phyloP scores from a whole-genome alignment of 2,329 filamentous ascomycete genomes.

The Xylaria hypoxylon region DNA sequence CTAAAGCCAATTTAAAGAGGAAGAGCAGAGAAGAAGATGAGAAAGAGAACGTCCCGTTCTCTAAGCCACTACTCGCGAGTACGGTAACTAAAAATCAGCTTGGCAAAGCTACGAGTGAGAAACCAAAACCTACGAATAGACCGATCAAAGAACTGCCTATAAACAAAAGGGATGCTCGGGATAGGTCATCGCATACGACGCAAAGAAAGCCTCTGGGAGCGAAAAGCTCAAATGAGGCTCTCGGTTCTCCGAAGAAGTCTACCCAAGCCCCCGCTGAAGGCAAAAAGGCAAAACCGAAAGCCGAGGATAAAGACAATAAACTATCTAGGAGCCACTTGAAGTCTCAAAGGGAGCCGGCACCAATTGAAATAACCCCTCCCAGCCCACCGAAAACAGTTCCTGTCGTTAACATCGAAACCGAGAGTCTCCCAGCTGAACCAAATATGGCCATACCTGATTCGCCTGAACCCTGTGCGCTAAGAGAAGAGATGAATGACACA shows the following conservation, averaged over 20 bases:
- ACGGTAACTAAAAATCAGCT: conserved; percentile 48
- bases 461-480: conserved; percentile 57
- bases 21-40: conserved; percentile 69
- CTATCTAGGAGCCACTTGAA: conserved; percentile 36
- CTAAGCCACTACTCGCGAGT: conserved; percentile 50
- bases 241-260: conserved; percentile 69
- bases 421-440: conserved; percentile 55
- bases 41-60: conserved; percentile 53
- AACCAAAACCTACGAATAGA: conserved; percentile 52
- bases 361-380: conserved; percentile 49
- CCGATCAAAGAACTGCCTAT: conserved; percentile 61
- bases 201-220: conserved; percentile 63
- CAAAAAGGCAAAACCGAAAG: conserved; percentile 56
- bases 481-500: conserved; percentile 61
- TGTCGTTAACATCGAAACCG: conserved; percentile 47
- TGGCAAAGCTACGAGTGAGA: conserved; percentile 41
- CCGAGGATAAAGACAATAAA: conserved; percentile 48
- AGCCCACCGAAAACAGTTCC: conserved; percentile 37
- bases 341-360: conserved; percentile 42
- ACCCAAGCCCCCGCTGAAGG: conserved; percentile 52
- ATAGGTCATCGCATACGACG: conserved; percentile 45
- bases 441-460: conserved; percentile 61
- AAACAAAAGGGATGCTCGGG: conserved; percentile 56
- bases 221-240: conserved; percentile 71
- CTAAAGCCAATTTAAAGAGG: conserved; percentile 67